Conservation (phyloP, 2,329 filamentous ascomycete species). For the Monilinia fructicola region DNA sequence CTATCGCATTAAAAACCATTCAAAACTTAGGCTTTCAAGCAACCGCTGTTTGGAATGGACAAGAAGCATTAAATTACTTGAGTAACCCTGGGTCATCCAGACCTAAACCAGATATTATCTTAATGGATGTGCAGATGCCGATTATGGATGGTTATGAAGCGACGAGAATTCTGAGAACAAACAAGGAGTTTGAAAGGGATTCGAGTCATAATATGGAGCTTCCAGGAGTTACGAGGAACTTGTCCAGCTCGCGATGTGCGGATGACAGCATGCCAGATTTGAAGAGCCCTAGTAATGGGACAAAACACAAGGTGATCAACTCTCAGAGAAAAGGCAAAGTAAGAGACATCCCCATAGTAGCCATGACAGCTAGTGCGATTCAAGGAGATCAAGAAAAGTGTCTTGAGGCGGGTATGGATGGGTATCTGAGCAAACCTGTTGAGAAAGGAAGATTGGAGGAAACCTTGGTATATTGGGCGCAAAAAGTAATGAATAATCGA, state of each 20-base stretch:
- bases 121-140: slow-evolving; percentile 55
- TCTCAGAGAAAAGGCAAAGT: slow-evolving; percentile 33
- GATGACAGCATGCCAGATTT: neutral
- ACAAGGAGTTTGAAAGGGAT: slow-evolving; percentile 22
- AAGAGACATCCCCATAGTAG: slow-evolving; percentile 49
- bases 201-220: neutral
- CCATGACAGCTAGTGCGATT: slow-evolving; percentile 52
- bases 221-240: slow-evolving; percentile 40
- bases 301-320: neutral
- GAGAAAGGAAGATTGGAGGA: slow-evolving; percentile 32
- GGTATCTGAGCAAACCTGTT: slow-evolving; percentile 55
- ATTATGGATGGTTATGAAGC: slow-evolving; percentile 52
- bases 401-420: slow-evolving; percentile 51
- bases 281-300: slow-evolving; percentile 28
- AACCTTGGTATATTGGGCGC: slow-evolving; percentile 34
- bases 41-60: slow-evolving; percentile 35
- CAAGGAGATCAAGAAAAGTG: slow-evolving; percentile 50
- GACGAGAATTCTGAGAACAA: slow-evolving; percentile 48
- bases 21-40: slow-evolving; percentile 33
- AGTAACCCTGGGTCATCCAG: slow-evolving; percentile 26
- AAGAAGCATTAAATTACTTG: slow-evolving; percentile 34
- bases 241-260: neutral
- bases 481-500: neutral
- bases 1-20: slow-evolving; percentile 33
- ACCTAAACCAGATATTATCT: slow-evolving; percentile 32